phyloP scores from a whole-genome alignment of 768 basidiomycete genomes.

The Collybia nuda region DNA sequence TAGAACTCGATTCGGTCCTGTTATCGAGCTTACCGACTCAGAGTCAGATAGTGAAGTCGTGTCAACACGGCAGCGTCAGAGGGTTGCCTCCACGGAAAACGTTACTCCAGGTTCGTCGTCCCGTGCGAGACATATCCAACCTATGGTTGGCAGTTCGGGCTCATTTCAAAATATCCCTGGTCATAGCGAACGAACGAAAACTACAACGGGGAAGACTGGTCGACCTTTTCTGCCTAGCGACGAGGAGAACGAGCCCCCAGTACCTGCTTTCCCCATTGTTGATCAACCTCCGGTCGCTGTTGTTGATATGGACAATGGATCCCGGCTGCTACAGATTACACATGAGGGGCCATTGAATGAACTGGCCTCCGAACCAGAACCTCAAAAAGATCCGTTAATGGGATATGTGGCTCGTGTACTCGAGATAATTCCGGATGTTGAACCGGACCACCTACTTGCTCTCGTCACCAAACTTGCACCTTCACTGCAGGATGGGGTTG shows the following conservation, averaged over 20 bases:
- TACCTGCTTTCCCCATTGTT: neutral
- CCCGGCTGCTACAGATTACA: neutral
- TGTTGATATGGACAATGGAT: neutral
- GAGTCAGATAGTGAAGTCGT: neutral
- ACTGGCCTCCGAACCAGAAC: neutral
- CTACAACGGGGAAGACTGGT: neutral
- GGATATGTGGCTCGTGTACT: conserved; percentile 47
- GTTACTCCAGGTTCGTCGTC: neutral
- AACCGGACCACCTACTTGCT: conserved; percentile 46
- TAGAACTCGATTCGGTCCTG: neutral
- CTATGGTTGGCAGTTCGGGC: neutral
- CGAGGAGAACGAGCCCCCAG: conserved; percentile 3
- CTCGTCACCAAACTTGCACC: conserved; percentile 47
- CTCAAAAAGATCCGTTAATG: neutral
- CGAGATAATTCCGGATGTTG: conserved; percentile 71
- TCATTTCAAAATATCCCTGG: neutral
- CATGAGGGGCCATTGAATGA: neutral
- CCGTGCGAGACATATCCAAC: neutral
- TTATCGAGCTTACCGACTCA: conserved; percentile 4
- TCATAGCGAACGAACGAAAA: neutral
- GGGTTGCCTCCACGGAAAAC: neutral
- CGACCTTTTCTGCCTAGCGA: neutral
- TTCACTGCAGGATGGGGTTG: conserved; percentile 35
- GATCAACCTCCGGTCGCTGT: neutral
- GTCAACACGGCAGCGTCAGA: neutral